phyloP scores from a whole-genome alignment of 768 basidiomycete genomes.

The Hygrophorus russula region DNA sequence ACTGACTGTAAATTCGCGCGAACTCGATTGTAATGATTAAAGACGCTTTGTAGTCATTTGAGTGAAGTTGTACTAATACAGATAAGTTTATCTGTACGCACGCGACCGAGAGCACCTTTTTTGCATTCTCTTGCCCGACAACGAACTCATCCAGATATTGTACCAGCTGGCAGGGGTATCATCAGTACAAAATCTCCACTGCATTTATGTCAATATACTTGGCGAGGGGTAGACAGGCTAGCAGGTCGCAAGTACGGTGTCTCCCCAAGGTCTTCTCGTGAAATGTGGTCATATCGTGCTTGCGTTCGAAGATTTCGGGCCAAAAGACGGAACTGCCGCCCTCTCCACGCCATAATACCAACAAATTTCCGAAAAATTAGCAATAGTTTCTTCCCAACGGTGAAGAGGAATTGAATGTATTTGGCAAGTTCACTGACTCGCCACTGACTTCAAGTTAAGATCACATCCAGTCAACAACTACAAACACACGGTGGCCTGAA shows the following conservation, averaged over 20 bases:
- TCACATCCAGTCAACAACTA: too few relatives aligned
- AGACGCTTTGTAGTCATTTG: conserved; percentile 46
- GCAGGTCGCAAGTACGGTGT: conserved; percentile 26
- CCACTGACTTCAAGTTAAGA: too few relatives aligned
- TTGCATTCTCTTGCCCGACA: conserved; percentile 85
- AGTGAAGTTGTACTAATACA: neutral
- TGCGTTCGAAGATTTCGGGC: conserved; percentile 39
- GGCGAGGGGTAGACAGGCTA: conserved; percentile 45
- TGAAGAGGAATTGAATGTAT: too few relatives aligned
- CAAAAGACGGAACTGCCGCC: neutral
- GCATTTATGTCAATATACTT: conserved; percentile 20
- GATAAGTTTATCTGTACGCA: conserved; percentile 30
- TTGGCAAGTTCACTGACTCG: too few relatives aligned
- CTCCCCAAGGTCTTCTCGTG: conserved; percentile 20
- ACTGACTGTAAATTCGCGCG: conserved; percentile 50
- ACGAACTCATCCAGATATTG: conserved; percentile 84
- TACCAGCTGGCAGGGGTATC: conserved; percentile 47
- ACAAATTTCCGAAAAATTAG: neutral
- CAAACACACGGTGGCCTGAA: neutral
- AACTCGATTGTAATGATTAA: conserved; percentile 90
- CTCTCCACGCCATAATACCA: neutral
- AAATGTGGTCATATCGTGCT: conserved; percentile 33
- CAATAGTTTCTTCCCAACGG: too few relatives aligned
- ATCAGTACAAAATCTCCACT: neutral
- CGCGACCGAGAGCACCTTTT: conserved; percentile 93